A percentile compares a stretch with the other conserved stretches of the same genome.
phyloP scores from a whole-genome alignment of 768 basidiomycete genomes.

The Leccinum truebloodii region DNA sequence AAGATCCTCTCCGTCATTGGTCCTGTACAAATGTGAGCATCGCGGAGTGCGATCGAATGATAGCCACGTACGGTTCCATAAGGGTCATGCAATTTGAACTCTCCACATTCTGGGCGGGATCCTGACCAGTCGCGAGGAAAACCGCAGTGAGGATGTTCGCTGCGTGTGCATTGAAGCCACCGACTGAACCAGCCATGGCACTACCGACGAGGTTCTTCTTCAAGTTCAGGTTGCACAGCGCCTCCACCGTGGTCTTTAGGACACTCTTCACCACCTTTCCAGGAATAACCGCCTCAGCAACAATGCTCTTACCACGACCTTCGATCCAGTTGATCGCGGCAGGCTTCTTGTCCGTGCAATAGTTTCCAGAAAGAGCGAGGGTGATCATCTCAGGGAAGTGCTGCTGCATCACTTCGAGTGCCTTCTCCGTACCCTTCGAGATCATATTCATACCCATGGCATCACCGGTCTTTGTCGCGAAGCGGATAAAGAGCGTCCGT shows the following conservation, averaged over 20 bases:
- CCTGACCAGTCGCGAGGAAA: conserved; percentile 96
- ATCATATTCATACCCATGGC: conserved; percentile 99
- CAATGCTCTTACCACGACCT: conserved; percentile 96
- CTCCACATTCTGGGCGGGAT: conserved; percentile 99
- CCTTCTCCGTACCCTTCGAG: conserved; percentile 95
- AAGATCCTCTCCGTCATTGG: conserved; percentile 86
- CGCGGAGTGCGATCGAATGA: conserved; percentile 4
- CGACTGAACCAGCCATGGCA: conserved; percentile 97
- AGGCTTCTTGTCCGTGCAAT: conserved; percentile 99
- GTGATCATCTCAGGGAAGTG: conserved; percentile 91
- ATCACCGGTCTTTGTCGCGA: conserved; percentile 93
- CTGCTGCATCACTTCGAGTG: conserved; percentile 73
- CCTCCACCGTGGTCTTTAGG: conserved; percentile 92
- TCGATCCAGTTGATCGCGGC: conserved; percentile 99
- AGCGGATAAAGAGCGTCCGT: conserved; percentile 89
- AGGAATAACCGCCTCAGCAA: conserved; percentile 92
- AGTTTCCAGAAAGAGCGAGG: conserved; percentile 92
- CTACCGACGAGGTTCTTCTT: conserved; percentile 99
- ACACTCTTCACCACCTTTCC: conserved; percentile 87
- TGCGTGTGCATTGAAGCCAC: conserved; percentile 98
- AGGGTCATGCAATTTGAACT: conserved; percentile 98
- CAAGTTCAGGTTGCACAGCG: conserved; percentile 84
- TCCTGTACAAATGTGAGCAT: conserved; percentile 44
- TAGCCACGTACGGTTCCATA: conserved; percentile 85
- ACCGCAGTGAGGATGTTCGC: conserved; percentile 96